Evolutionary conservation across 1,284 basidiomycete species (phyloP).

Genomic region (Salmacisia buchloeana): DNA sequence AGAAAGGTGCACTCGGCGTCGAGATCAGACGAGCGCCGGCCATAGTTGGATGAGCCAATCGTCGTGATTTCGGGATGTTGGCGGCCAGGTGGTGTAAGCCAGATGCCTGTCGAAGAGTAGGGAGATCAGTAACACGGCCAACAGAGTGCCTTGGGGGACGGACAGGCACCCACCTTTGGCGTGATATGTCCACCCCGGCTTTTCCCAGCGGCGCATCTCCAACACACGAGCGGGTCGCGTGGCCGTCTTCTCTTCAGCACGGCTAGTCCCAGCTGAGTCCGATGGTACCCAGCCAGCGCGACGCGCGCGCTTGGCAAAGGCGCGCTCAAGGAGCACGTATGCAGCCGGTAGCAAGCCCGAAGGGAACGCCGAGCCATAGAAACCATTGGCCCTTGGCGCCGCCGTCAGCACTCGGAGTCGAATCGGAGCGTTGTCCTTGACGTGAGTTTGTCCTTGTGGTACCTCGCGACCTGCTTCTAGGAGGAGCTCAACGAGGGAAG

Average conservation of each 20-base stretch:
- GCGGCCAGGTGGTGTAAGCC: slow-evolving; percentile 61
- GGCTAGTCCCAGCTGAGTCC: slow-evolving; percentile 27
- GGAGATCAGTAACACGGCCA: not conserved
- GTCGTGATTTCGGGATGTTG: slow-evolving; percentile 66
- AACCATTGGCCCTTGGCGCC: slow-evolving; percentile 81
- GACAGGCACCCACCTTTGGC: slow-evolving; percentile 69
- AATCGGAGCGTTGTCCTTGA: no score
- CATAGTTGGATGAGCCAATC: slow-evolving; percentile 93
- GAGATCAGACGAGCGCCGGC: slow-evolving; percentile 79
- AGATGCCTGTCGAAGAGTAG: slow-evolving; percentile 62
- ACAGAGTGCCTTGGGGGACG: no score
- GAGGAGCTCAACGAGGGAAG: slow-evolving; percentile 57
- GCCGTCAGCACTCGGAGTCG: slow-evolving; percentile 78
- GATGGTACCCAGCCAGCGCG: slow-evolving; percentile 53
- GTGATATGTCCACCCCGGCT: slow-evolving; percentile 94
- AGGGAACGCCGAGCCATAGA: slow-evolving; percentile 79
- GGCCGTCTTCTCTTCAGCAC: slow-evolving; percentile 18
- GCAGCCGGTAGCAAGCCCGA: slow-evolving; percentile 90
- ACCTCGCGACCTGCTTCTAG: no score
- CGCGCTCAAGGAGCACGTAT: slow-evolving; percentile 80
- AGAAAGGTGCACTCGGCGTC: slow-evolving; percentile 90
- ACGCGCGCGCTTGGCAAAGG: slow-evolving; percentile 65
- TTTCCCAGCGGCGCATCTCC: slow-evolving; percentile 77
- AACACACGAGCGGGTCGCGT: slow-evolving; percentile 57
- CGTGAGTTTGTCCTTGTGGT: no score